Evolutionary conservation across 176 grass and related monocot genomes (phyloP).

Genomic region (Tillandsia fasciculata): DNA sequence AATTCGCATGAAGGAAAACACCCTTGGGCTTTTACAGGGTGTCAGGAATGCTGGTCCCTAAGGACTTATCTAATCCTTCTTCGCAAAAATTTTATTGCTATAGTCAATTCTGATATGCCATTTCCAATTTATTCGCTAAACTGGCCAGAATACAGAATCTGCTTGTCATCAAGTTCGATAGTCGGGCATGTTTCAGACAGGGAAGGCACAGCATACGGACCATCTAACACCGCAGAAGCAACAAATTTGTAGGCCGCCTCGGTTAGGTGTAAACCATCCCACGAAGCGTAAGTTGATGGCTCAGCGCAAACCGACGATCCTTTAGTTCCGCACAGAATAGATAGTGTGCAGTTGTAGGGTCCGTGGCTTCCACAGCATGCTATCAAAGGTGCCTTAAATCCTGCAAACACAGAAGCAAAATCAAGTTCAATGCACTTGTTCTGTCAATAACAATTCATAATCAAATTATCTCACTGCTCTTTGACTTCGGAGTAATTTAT

Average conservation of each 20-base stretch:
- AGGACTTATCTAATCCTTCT: no score
- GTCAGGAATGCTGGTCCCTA: no score
- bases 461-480: no score
- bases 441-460: no score
- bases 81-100: no score
- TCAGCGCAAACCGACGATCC: constrained; percentile 25
- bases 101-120: no score
- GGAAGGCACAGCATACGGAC: constrained; percentile 23
- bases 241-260: constrained; percentile 38
- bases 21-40: no score
- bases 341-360: constrained; percentile 15
- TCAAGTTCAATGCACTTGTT: no score
- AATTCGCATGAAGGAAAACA: no score
- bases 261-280: constrained; percentile 44
- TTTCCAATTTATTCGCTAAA: neutral
- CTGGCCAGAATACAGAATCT: no score
- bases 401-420: constrained; percentile 3
- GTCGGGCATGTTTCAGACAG: constrained; percentile 19
- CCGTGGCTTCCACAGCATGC: constrained; percentile 36
- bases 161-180: neutral
- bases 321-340: constrained; percentile 10
- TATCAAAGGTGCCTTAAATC: constrained; percentile 17
- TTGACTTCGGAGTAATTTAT: no score
- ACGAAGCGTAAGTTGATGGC: constrained; percentile 25
- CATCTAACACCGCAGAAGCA: constrained; percentile 29